Conservation (phyloP, 257 asterid species). For the Ocimum tenuiflorum region DNA sequence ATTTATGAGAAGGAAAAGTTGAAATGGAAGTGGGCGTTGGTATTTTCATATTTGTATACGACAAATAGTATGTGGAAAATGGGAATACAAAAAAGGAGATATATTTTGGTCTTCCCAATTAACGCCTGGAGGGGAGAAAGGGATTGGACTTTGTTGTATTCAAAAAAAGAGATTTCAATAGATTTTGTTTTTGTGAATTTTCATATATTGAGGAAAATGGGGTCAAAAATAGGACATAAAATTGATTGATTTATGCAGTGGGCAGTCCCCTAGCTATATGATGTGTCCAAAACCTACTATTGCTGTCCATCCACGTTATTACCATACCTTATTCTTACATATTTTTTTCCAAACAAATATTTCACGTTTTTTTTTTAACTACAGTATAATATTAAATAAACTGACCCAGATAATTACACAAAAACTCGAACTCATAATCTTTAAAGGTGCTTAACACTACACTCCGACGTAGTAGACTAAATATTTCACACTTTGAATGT, state of each 20-base stretch:
- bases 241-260: slow-evolving; percentile 20
- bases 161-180: slow-evolving; percentile 16
- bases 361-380: too few relatives aligned
- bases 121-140: slow-evolving; percentile 16
- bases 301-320: too few relatives aligned
- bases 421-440: too few relatives aligned
- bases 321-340: too few relatives aligned
- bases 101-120: neutral
- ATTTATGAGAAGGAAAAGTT: too few relatives aligned
- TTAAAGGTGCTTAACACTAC: too few relatives aligned
- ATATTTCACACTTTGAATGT: too few relatives aligned
- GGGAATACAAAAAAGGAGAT: neutral
- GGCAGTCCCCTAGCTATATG: neutral
- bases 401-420: too few relatives aligned
- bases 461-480: too few relatives aligned
- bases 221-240: slow-evolving; percentile 12
- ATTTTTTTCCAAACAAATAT: too few relatives aligned
- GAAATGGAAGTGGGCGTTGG: neutral
- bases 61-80: neutral
- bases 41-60: neutral
- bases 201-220: neutral
- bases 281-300: neutral
- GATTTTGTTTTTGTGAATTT: slow-evolving; percentile 18
- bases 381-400: too few relatives aligned
- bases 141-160: slow-evolving; percentile 23